Conservation (phyloP, 306 rosid species). For the Inga laurina region DNA sequence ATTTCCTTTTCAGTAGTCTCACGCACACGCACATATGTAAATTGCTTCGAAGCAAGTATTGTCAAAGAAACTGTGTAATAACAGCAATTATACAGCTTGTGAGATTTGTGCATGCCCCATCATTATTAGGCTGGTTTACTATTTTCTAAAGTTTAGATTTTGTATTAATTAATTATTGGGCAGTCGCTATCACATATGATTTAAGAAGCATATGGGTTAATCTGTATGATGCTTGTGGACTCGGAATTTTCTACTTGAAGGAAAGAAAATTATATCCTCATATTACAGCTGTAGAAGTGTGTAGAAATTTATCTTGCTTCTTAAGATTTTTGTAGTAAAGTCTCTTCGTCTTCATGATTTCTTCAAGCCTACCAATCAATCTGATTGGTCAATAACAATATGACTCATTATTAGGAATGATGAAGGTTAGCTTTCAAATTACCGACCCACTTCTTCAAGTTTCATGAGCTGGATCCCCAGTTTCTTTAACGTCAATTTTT, state of each 20-base stretch:
- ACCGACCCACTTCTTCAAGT: not conserved
- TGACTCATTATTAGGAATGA: conserved; percentile 7
- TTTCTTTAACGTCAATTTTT: not conserved
- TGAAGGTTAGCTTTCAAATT: conserved; percentile 6
- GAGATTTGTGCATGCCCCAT: not conserved
- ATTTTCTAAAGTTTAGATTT: not conserved
- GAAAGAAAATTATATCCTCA: not conserved
- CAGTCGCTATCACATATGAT: not conserved
- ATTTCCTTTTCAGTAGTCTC: not conserved
- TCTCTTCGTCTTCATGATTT: not conserved
- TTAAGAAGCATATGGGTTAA: not conserved
- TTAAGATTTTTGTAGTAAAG: conserved; percentile 7
- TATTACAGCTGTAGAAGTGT: conserved; percentile 2
- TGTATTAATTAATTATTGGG: not conserved
- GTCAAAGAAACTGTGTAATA: conserved; percentile 4
- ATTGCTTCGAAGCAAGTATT: conserved; percentile 27
- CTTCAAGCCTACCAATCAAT: not conserved
- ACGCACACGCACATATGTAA: conserved; percentile 5
- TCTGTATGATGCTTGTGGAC: not conserved
- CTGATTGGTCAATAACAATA: not conserved
- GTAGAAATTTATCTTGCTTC: not conserved
- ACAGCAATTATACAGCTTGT: conserved; percentile 19
- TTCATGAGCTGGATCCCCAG: not conserved
- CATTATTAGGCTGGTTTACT: not conserved
- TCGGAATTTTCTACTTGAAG: conserved; percentile 16